Conservation (phyloP, 169 alveolate species). For the Plasmodium relictum region DNA sequence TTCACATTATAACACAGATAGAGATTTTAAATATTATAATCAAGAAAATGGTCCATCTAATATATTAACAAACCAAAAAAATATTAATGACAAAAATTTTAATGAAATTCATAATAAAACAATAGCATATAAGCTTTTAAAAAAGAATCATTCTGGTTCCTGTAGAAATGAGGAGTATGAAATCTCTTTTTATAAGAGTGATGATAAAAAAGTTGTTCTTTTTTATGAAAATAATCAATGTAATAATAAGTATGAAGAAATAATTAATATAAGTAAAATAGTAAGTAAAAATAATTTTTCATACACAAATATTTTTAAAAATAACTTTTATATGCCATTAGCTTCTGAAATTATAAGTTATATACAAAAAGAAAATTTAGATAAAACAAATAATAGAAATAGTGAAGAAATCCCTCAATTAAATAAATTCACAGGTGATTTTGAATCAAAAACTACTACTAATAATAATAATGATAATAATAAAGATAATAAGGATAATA, state of each 20-base stretch:
- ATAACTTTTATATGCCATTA: neutral
- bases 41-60: neutral
- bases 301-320: conserved; percentile 10
- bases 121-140: neutral
- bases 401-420: neutral
- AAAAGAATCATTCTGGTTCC: neutral
- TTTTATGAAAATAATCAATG: neutral
- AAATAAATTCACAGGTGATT: too few species aligned
- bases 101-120: neutral
- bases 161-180: neutral
- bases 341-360: neutral
- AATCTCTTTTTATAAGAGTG: neutral
- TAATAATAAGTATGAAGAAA: conserved; percentile 33
- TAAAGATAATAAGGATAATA: too few species aligned
- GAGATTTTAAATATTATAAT: neutral
- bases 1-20: neutral
- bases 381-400: neutral
- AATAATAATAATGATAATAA: too few species aligned
- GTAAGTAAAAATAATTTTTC: conserved; percentile 36
- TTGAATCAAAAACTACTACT: too few species aligned
- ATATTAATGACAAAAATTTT: neutral
- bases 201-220: neutral
- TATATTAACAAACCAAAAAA: neutral
- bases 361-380: neutral
- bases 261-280: conserved; percentile 32